Evolutionary conservation across 495 filamentous ascomycete genomes (phyloP), one percentile per base, ranked within the genome.

Genomic region (Lichenothelia convexa): DNA sequence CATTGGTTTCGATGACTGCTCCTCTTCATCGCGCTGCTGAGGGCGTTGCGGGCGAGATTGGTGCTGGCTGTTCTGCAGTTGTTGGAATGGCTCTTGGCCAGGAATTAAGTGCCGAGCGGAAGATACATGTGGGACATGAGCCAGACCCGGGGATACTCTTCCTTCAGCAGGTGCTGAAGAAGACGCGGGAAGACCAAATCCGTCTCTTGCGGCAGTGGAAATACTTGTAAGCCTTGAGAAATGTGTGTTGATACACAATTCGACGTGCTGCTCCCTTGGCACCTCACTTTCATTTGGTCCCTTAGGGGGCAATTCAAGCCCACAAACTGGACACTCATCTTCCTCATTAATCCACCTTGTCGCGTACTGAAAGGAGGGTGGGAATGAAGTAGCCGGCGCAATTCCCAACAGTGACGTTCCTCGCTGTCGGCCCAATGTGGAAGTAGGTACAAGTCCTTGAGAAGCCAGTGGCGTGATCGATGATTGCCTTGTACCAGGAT

Each of bases 321-420:
- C 78, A 47, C 89, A 97, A 36, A 94, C 73, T 3, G 86, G 86
- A 49, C 89, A 97, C 39, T 87, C 72, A 54, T 95, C 89, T 43
- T 82, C 78, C 49, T 94, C 87, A 13, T 67, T 34, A 26, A 57
- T 46, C 31, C 50, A 37, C 6, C 47, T 32, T 5, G 35, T 21
- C 1, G 36, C 42, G n/a, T 32, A 27, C 5, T 19, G 7, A n/a
- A 5, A 31, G 21, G 9, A 9, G 2, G 32, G 36, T 34, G 26
- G 18, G 15, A 26, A 26, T 12, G n/a, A 6, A 26, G 34, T 4
- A 6, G 20, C 36, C 11, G 23, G 36, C 12, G 32, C 26, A 13
- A 34, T 34, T 35, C 30, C 36, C 18, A 22, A 35, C 18, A 24
- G 37, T 21, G 35, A n/a, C n/a, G n/a, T n/a, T n/a, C n/a, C n/a